Evolutionary conservation across 2,329 filamentous ascomycete genomes (phyloP), one percentile per base, ranked within the genome.

Genomic region (Plenodomus biglobosus): DNA sequence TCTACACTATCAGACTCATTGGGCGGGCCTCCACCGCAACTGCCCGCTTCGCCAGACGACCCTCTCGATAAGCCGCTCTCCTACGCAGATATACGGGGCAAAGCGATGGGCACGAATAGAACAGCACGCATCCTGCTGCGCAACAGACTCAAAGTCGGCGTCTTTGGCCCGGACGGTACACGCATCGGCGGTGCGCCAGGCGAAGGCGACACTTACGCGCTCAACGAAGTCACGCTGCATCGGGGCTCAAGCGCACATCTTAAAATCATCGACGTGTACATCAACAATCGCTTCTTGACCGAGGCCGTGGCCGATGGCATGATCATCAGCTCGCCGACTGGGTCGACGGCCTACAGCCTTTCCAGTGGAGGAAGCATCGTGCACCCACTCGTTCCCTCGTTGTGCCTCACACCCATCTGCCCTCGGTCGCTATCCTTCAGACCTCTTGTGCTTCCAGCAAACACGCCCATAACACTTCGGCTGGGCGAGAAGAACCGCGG

Each of bases 211-310:
- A 78, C 81, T 2, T 84, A 84, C 61, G 94, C 94, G 42, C 89
- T 97, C 76, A 99, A 99, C 70, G 94, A 99, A 72, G 86, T 99
- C 10, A 87, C 95, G 1, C 86, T 99, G 30, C 94, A 99, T 71
- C 85, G 94, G 18, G 94, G 94, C 35, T 86, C 87, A 27, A 86
- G 92, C 55, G 90, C 94, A 0, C 92, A 97, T 71, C 81, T 99
- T 5, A 90, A 91, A 32, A 86, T 96, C 57, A 89, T 99, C 58
- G 90, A 95, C 65, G 89, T 99, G 37, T 94, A 85, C 64, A 87
- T 97, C 50, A 92, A 92, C 61, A 87, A 89, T 27, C 85, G 90
- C 45, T 95, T 94, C 63, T 78, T 99, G 38, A 99, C 94, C 1
- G 91, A 96, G 70, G 92, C 90, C 1, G 92, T 95, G 11, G 92